Evolutionary conservation across 805 yeast species (phyloP).

Genomic region (Saccharomycopsis microspora): DNA sequence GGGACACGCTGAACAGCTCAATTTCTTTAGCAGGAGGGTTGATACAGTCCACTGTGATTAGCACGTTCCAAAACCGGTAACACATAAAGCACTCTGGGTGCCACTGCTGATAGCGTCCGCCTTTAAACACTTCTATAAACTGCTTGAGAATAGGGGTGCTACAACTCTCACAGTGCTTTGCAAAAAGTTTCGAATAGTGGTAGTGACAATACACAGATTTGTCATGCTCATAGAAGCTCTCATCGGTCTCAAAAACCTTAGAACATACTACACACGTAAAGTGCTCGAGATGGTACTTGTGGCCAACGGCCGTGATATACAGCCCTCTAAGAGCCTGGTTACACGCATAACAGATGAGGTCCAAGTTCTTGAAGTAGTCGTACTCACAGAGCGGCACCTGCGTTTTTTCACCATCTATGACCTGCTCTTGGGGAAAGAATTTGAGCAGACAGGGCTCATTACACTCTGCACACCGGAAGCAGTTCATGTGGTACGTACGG

Average conservation of each 20-base stretch:
- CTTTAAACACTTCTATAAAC: conserved; percentile 83
- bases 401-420: conserved; percentile 25
- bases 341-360: conserved; percentile 80
- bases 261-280: conserved; percentile 85
- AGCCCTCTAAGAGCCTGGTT: conserved; percentile 81
- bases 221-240: conserved; percentile 83
- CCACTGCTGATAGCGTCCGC: conserved; percentile 93
- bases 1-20: conserved; percentile 36
- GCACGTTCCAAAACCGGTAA: conserved; percentile 91
- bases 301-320: conserved; percentile 86
- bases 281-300: conserved; percentile 89
- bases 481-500: conserved; percentile 71
- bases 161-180: conserved; percentile 91
- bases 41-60: conserved; percentile 50
- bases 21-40: conserved; percentile 29
- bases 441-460: conserved; percentile 70
- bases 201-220: conserved; percentile 79
- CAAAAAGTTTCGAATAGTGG: conserved; percentile 79
- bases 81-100: conserved; percentile 99
- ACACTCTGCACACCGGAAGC: conserved; percentile 84
- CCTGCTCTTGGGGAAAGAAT: conserved; percentile 67
- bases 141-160: conserved; percentile 84
- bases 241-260: conserved; percentile 79
- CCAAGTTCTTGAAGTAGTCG: conserved; percentile 79
- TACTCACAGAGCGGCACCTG: conserved; percentile 73